phyloP scores from a whole-genome alignment of 2,329 filamentous ascomycete species.

The Scedosporium aurantiacum region DNA sequence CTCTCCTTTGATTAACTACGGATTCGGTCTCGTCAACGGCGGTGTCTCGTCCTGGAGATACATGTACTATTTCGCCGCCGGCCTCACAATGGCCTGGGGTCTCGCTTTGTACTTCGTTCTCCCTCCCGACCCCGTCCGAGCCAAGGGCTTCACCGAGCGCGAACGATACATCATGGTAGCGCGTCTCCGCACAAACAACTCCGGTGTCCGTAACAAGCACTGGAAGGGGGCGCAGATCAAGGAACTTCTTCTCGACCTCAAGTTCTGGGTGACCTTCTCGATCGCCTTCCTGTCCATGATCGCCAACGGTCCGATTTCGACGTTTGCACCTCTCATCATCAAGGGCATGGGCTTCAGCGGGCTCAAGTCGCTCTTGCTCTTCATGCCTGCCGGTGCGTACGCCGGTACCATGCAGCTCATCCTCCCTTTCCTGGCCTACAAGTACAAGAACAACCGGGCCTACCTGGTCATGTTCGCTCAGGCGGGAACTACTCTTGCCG shows the following conservation, averaged over 20 bases:
- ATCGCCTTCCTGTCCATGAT: slow-evolving; percentile 34
- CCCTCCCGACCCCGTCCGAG: slow-evolving; percentile 9
- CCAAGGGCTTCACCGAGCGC: slow-evolving; percentile 9
- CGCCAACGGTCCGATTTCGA: slow-evolving; percentile 31
- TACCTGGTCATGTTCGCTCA: slow-evolving; percentile 29
- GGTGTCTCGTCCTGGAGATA: slow-evolving; percentile 14
- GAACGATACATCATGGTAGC: slow-evolving; percentile 41
- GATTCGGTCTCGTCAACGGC: slow-evolving; percentile 20
- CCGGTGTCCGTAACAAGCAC: slow-evolving; percentile 31
- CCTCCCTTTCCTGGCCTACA: slow-evolving; percentile 27
- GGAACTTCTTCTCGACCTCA: slow-evolving; percentile 45
- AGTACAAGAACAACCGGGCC: slow-evolving; percentile 20
- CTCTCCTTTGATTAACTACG: slow-evolving; percentile 20
- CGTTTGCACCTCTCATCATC: slow-evolving; percentile 34
- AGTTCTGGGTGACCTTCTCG: slow-evolving; percentile 47
- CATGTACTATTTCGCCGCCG: slow-evolving; percentile 14
- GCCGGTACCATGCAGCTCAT: slow-evolving; percentile 26
- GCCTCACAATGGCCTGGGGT: slow-evolving; percentile 11
- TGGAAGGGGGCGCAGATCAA: slow-evolving; percentile 40
- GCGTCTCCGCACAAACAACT: slow-evolving; percentile 34
- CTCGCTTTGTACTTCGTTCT: slow-evolving; percentile 9
- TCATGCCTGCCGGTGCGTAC: slow-evolving; percentile 28
- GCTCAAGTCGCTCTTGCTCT: slow-evolving; percentile 29
- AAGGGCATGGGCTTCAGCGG: slow-evolving; percentile 30
- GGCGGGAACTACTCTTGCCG: slow-evolving; percentile 27